Base-by-base conservation (phyloP, 2,329 filamentous ascomycete genomes). In the Fusarium albidum region DNA sequence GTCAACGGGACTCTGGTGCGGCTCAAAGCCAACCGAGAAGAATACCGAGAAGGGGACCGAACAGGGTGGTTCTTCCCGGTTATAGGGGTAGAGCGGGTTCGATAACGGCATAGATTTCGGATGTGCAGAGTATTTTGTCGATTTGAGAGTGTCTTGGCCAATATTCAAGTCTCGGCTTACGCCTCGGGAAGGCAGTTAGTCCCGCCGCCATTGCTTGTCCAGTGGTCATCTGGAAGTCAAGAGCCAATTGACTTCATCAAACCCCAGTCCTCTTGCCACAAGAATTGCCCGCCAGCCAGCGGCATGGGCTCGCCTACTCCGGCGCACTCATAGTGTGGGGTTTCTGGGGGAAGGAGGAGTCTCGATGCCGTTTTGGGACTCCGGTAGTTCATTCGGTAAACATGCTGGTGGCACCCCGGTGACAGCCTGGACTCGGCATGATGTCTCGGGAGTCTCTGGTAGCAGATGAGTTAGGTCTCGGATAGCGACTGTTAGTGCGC, bases 341-440 rank as follows among this genome's bases (percentile, higher is more conserved):
- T 61, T 44, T 57, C 62, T 64, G 62, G 64, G 64, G 64, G 62
- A 55, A 51, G 47, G 55, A 64, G 57, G 62, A 64, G 57, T 51
- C 41, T 47, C 37, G 48, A 53, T 60, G 45, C 61, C 59, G 35
- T 56, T 68, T 68, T 62, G 61, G 65, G 66, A 57, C 12, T 31
- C 52, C 65, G 65, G 65, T 65, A 68, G 52, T 66, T 68, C 63
- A 57, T 55, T 66, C 68, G 68, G 66, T 61, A 69, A 58, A 15
- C 12, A 14, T 35, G 52, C 59, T 44, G 37, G 51, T 18, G 39
- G 57, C 52, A 52, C 48, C 55, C 40, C 21, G 21, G 21, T 4
- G 21, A 21, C 47, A 29, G n/a, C 13, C 55, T 43, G 49, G 64
- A 50, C 40, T 59, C 65, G 65, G 65, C 65, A 21, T 66, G 56